Conservation (phyloP, 768 basidiomycete species). For the Phaffia australis region DNA sequence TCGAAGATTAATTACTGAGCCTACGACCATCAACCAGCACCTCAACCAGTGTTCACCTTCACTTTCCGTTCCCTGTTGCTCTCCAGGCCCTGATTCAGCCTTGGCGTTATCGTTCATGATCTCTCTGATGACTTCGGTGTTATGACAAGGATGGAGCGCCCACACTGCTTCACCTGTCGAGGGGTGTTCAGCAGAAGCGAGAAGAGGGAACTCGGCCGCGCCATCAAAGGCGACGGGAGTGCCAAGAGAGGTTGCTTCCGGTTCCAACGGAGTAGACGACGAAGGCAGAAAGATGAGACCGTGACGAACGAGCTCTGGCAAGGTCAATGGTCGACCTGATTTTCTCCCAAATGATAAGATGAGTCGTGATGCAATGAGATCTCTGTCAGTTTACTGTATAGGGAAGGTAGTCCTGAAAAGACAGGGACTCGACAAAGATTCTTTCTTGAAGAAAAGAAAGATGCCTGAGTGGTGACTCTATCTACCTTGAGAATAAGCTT, state of each 20-base stretch:
- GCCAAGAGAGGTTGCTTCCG: conserved; percentile 36
- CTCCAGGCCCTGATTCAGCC: not conserved
- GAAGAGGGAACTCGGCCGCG: conserved; percentile 50
- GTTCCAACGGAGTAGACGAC: conserved; percentile 37
- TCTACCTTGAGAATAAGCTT: conserved; percentile 57
- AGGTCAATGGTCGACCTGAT: conserved; percentile 57
- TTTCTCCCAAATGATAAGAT: conserved; percentile 27
- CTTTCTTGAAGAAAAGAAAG: too few relatives aligned
- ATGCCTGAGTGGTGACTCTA: conserved; percentile 28
- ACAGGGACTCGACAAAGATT: too few relatives aligned
- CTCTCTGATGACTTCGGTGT: conserved; percentile 55
- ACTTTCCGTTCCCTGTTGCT: conserved; percentile 2
- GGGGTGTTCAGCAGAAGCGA: conserved; percentile 83
- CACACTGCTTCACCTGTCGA: conserved; percentile 61
- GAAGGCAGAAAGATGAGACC: conserved; percentile 41
- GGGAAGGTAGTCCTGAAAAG: conserved; percentile 11
- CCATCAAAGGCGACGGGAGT: conserved; percentile 22
- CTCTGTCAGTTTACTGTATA: not conserved
- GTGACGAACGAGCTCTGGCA: conserved; percentile 50
- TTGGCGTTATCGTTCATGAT: conserved; percentile 41
- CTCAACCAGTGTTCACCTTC: conserved; percentile 38
- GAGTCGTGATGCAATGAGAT: not conserved
- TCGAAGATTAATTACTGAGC: conserved; percentile 48
- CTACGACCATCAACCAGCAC: conserved; percentile 66
- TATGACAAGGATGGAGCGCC: conserved; percentile 83